Base-by-base conservation (phyloP, 2,329 filamentous ascomycete genomes). In the Pyrenochaeta sp. region DNA sequence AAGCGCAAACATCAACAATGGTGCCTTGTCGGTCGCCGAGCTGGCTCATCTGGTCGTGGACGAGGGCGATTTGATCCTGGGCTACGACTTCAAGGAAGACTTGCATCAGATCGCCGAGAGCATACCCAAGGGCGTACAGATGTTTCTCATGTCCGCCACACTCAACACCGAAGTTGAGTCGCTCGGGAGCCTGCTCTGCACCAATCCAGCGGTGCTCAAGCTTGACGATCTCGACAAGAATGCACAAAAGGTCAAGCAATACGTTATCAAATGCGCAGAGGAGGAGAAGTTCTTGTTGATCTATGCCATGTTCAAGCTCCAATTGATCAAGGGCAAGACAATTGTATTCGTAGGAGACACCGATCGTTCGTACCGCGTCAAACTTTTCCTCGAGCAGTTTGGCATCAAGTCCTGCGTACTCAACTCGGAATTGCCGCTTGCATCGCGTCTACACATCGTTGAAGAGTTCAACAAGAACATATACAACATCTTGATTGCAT, bases 401-500 rank as follows among this genome's bases (percentile, higher is more conserved):
- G 92, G 91, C 32, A 93, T 96, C 66, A 88, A 90, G 68, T 93
- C 89, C 62, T 96, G 90, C 72, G 89, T 96, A 19, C 76, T 99
- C 27, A 99, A 99, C 74, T 94, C 90, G 1, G 93, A 99, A 67
- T 75, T 99, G 23, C 94, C 94, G 0, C 86, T 97, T 55, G 96
- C 96, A 64, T 94, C 89, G 1, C 82, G 94, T 47, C 85, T 96
- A 26, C 93, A 99, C 67, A 91, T 96, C 2, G 93, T 99, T 3
- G 89, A 97, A 61, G 91, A 97, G 69, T 99, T 99, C 75, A 99
- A 97, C 76, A 89, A 89, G 72, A 89, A 90, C 39, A 86, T 97
- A 6, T 99, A 99, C 78, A 93, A 99, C 61, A 96, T 97, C 51
- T 92, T 99, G 57, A 96, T 99, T 61, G 94, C 94, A 1, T 92